phyloP scores from a whole-genome alignment of 2,329 filamentous ascomycete species.

The Penicillium palitans region DNA sequence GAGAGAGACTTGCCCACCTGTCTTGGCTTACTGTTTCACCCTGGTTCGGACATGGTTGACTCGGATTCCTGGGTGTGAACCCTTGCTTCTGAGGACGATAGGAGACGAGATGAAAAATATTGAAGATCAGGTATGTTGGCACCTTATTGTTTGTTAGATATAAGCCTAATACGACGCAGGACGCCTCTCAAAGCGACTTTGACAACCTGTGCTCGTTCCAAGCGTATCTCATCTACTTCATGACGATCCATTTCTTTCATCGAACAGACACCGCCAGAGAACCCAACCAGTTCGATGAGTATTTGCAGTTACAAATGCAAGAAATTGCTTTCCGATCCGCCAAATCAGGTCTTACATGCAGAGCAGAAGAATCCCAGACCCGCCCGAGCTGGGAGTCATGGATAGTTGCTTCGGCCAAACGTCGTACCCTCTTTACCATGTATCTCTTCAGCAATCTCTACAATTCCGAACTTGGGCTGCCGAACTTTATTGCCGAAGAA shows the following conservation, averaged over 20 bases:
- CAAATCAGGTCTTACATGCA: constrained; percentile 47
- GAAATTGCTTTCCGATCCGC: constrained; percentile 49
- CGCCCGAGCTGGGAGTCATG: constrained; percentile 56
- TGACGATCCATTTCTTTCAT: constrained; percentile 50
- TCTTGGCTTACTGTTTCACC: constrained; percentile 30
- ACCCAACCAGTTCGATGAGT: constrained; percentile 33
- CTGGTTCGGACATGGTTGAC: constrained; percentile 32
- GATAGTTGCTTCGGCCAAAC: constrained; percentile 56
- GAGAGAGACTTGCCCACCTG: constrained; percentile 5
- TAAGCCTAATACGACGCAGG: not conserved
- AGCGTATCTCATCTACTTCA: constrained; percentile 55
- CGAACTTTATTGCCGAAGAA: constrained; percentile 54
- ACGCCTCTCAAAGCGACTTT: constrained; percentile 24
- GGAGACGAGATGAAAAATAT: constrained; percentile 31
- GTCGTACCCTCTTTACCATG: constrained; percentile 54
- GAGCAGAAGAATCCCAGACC: constrained; percentile 40
- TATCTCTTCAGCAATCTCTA: constrained; percentile 57
- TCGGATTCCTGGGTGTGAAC: constrained; percentile 28
- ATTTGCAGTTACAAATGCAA: constrained; percentile 52
- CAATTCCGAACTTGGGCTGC: constrained; percentile 44
- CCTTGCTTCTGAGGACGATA: constrained; percentile 22
- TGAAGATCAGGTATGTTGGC: constrained; percentile 14
- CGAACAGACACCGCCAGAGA: constrained; percentile 29
- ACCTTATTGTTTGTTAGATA: not conserved
- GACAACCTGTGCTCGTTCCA: constrained; percentile 51